These are phyloP conservation scores for Sporothrix dimorphospora DNA, from an alignment of 2,329 filamentous ascomycete genomes.

Conservation along the genomic window DNA sequence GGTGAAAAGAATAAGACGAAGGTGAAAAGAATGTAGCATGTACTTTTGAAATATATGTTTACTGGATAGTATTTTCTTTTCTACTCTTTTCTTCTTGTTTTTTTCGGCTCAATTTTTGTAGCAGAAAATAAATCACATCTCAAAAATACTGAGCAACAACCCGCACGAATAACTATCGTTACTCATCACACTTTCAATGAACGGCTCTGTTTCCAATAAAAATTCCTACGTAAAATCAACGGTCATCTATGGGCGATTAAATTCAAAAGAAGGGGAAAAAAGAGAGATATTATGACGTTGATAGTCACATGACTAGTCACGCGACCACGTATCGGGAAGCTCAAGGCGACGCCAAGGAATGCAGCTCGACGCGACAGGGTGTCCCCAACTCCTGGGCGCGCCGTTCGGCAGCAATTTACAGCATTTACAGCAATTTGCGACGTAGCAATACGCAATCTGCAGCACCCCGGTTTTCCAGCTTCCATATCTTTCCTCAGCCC, in stretches of 20 bases:
- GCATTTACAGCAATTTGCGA: slow-evolving; percentile 12
- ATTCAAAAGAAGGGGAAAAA: background rate
- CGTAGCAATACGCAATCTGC: slow-evolving; percentile 14
- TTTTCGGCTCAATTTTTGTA: too few relatives aligned
- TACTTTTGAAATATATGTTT: too few relatives aligned
- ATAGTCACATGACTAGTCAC: slow-evolving; percentile 7
- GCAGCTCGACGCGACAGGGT: slow-evolving; percentile 24
- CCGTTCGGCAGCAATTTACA: slow-evolving; percentile 2
- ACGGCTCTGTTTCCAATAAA: too few relatives aligned
- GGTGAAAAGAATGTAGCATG: too few relatives aligned
- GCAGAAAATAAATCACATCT: too few relatives aligned
- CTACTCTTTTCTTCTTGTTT: too few relatives aligned
- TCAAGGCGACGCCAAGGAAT: slow-evolving; percentile 1
- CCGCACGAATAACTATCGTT: too few relatives aligned
- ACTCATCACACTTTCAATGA: too few relatives aligned
- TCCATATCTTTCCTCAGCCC: background rate
- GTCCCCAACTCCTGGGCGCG: slow-evolving; percentile 18
- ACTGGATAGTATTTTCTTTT: too few relatives aligned
- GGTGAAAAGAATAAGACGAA: too few relatives aligned
- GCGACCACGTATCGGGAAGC: background rate
- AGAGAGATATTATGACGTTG: background rate
- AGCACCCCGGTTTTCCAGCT: slow-evolving; percentile 1
- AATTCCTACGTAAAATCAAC: background rate
- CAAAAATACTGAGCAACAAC: too few relatives aligned
- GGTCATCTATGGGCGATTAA: background rate